Base-by-base conservation (phyloP, 2,329 filamentous ascomycete species). In the Periconia digitata region DNA sequence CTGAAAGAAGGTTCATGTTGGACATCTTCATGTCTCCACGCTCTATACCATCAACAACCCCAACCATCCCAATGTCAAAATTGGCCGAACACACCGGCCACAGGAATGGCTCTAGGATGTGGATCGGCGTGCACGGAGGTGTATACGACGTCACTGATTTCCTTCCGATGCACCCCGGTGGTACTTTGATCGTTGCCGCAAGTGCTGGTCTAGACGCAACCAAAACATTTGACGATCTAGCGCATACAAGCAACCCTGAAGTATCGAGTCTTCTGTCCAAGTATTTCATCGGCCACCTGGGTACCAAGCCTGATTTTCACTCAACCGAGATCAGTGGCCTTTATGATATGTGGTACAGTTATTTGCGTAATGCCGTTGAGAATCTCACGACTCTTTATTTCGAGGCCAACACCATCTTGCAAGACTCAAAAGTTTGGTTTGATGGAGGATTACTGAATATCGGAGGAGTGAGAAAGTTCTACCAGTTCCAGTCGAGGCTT, bases 21-120 rank as follows among this genome's bases (percentile, higher is more conserved):
- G 56, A 82, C 49, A 77, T 82, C 35, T 82, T 82, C 60, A 81
- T 81, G 79, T 77, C 77, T 1, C 79, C 79, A 1, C 78, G 76
- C 47, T 74, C 79, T 0, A 71, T 81, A 1, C 75, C 78, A 0
- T 79, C 74, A 60, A 77, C 80, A 38, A 67, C 75, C 0, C 76
- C 78, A 0, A 78, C 75, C 0, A 80, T 82, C 16, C 72, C 78
- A 0, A 63, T 79, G 3, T 79, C 79, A 0, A 70, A 77, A 49
- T 68, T 82, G 6, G 76, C 79, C 7, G 59, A 71, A 2, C 73
- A 82, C 43, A 82, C 79, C 0, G 79, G 79, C 0, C 79, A 82
- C 47, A 67, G 74, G 0, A 72, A 73, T 3, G 73, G 70, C 3
- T 70, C 69, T 2, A 67, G 74, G 3, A 78, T 78, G 60, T 80